Conservation (phyloP, 129 eudicot species). For the sunflower (Helianthus annuus) region HanXRQr2.0-SUNRISE NC_035440.2:9343683-9344182, state of each 20-base stretch:
- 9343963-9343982: constrained; percentile 63
- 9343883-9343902: constrained; percentile 71
- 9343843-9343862: constrained; percentile 74
- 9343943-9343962: constrained; percentile 77
- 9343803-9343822: constrained; percentile 72
- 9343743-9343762: constrained; percentile 63
- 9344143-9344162: constrained; percentile 59
- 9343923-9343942: constrained; percentile 79
- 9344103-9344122: constrained; percentile 60
- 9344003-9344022: constrained; percentile 21
- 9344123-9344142: constrained; percentile 59
- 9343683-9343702: constrained; percentile 27
- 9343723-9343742: constrained; percentile 69
- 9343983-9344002: constrained; percentile 48
- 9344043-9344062: constrained; percentile 62
- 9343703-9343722: constrained; percentile 53
- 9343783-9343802: constrained; percentile 56
- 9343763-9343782: constrained; percentile 76
- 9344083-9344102: constrained; percentile 78
- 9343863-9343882: constrained; percentile 86
- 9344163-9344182: constrained; percentile 63
- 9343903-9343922: constrained; percentile 71
- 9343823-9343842: constrained; percentile 75
- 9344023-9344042: constrained; percentile 53
- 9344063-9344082: constrained; percentile 74